phyloP scores from a whole-genome alignment of 768 basidiomycete species.

The Suillus fuscotomentosus region DNA sequence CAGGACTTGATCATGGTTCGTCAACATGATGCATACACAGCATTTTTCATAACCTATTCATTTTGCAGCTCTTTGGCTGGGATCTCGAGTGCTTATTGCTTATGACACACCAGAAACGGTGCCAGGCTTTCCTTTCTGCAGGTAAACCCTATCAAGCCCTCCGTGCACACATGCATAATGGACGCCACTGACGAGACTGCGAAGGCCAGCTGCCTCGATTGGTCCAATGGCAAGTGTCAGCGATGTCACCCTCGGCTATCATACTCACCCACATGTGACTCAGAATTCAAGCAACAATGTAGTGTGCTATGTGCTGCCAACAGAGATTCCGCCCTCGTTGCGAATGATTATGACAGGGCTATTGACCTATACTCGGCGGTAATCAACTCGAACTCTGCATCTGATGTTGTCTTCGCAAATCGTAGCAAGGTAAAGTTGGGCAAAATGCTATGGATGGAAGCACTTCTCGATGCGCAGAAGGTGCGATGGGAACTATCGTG shows the following conservation, averaged over 20 bases:
- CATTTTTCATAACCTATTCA: too few relatives aligned
- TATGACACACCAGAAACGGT: neutral
- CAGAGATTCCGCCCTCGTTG: neutral
- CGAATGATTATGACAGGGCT: neutral
- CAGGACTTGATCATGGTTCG: neutral
- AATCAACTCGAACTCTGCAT: neutral
- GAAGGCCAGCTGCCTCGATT: neutral
- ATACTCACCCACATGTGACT: neutral
- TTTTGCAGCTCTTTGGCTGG: neutral
- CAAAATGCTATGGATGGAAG: neutral
- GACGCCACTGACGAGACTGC: neutral
- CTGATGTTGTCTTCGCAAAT: neutral
- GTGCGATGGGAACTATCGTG: neutral
- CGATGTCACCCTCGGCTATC: neutral
- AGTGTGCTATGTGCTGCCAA: neutral
- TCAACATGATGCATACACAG: too few relatives aligned
- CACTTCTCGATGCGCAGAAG: neutral
- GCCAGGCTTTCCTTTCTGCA: neutral
- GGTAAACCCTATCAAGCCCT: neutral
- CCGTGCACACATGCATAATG: neutral
- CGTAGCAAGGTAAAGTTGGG: neutral
- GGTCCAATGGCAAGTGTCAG: neutral
- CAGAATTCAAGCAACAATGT: neutral
- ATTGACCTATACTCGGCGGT: neutral
- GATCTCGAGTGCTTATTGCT: neutral